Conservation (phyloP, 345 rosid genomes). For the Abelmoschus esculentus region DNA sequence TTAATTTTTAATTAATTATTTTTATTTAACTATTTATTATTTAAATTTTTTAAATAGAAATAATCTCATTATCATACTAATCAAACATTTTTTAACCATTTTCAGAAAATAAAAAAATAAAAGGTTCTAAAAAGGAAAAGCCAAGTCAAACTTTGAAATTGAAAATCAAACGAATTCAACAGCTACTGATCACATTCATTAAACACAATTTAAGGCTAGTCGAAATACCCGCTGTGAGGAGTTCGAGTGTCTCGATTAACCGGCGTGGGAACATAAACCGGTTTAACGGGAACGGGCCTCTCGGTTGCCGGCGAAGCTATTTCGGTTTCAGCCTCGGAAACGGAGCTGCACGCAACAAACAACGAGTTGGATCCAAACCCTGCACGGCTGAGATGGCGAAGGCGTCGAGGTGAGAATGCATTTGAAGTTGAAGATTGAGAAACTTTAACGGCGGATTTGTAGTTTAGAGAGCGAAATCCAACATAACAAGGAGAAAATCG, state of each 20-base stretch:
- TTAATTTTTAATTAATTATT: too few relatives aligned
- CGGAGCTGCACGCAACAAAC: slow-evolving; percentile 25
- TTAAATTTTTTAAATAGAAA: too few relatives aligned
- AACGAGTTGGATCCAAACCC: slow-evolving; percentile 13
- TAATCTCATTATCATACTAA: too few relatives aligned
- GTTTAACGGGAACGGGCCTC: slow-evolving; percentile 26
- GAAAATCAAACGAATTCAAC: not conserved
- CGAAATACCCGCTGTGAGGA: slow-evolving; percentile 86
- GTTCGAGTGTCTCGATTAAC: slow-evolving; percentile 61
- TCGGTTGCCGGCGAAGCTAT: slow-evolving; percentile 5
- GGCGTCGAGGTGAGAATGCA: slow-evolving; percentile 1
- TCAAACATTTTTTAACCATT: not conserved
- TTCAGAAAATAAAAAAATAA: not conserved
- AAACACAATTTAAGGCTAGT: not conserved
- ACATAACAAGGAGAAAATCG: slow-evolving; percentile 9
- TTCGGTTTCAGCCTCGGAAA: slow-evolving; percentile 11
- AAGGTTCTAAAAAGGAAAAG: not conserved
- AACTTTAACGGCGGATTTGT: not conserved
- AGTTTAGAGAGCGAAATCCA: slow-evolving; percentile 11
- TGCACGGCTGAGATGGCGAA: not conserved
- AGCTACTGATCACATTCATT: not conserved
- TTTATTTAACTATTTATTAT: too few relatives aligned
- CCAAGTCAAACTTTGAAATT: not conserved
- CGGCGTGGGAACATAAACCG: slow-evolving; percentile 64
- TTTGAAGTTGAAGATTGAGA: not conserved